Base-by-base conservation (phyloP, 352 stramenopile genomes). In the Peronospora farinosa region DNA sequence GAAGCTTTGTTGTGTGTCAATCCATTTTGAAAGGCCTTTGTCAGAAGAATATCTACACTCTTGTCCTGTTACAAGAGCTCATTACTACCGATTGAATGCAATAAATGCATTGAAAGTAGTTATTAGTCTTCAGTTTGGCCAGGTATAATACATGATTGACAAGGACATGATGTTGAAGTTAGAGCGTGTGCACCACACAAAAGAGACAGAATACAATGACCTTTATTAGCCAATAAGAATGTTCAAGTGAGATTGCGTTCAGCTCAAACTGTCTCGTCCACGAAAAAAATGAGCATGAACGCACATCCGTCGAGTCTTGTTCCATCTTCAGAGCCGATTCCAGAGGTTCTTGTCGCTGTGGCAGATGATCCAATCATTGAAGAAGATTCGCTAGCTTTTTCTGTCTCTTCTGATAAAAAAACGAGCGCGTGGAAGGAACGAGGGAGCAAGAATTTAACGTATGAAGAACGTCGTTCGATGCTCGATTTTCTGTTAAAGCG, bases 401-500 rank as follows among this genome's bases (percentile, higher is more conserved):
- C 30, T 27, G 12, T 13, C 1, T n/a, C 52, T 7, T 57, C 36
- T 9, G 49, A 60, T 45, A 67, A 57, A 21, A 65, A 63, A 40
- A 64, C 51, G 0, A 58, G 52, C 37, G 50, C 49, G 2, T 66
- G 63, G 44, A 56, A 59, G 12, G 66, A 72, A 36, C 66, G 66
- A 7, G 66, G 66, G 8, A 72, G 63, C 43, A 67, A 60, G 31
- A 75, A 75, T 40, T 63, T 75, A 40, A 72, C 62, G 25, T 69
- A 69, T 41, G 62, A 71, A 5, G 66, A 75, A 54, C 66, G 66
- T 27, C 62, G 62, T 25, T 40, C 57, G 27, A 75, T 75, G 66
- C 66, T 75, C 2, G 66, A 75, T 28, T 75, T 75, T 44, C 62
- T 75, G 8, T 25, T 75, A 28, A 57, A 62, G 40, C 33, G 66